These are phyloP conservation scores for Pisolithus orientalis DNA, from an alignment of 768 basidiomycete species.

Conservation along the genomic window DNA sequence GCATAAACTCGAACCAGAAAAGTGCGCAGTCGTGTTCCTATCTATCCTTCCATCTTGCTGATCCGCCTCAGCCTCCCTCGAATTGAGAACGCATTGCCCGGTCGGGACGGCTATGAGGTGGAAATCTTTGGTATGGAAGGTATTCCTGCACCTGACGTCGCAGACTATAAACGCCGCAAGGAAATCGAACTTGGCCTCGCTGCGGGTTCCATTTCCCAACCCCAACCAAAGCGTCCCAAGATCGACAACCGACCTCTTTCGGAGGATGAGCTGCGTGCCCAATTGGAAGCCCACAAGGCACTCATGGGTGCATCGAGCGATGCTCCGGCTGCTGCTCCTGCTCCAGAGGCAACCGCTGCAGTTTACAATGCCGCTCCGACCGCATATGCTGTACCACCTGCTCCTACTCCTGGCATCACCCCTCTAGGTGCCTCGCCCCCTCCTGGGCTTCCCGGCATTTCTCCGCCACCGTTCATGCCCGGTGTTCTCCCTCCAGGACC, in stretches of 20 bases:
- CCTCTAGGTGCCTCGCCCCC: conserved; percentile 32
- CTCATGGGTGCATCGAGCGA: conserved; percentile 69
- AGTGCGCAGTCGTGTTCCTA: conserved; percentile 22
- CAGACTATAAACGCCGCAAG: conserved; percentile 93
- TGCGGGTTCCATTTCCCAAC: conserved; percentile 76
- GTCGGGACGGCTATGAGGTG: conserved; percentile 95
- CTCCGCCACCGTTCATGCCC: conserved; percentile 35
- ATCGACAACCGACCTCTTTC: conserved; percentile 70
- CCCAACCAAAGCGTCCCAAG: conserved; percentile 76
- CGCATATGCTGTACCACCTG: conserved; percentile 48
- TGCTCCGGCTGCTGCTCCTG: conserved; percentile 24
- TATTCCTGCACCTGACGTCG: conserved; percentile 88
- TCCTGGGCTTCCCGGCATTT: conserved; percentile 38
- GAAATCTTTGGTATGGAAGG: conserved; percentile 99
- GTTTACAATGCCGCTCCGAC: conserved; percentile 75
- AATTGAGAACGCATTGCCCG: conserved; percentile 93
- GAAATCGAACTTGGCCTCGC: conserved; percentile 88
- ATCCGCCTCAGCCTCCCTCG: conserved; percentile 53
- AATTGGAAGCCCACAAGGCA: conserved; percentile 84
- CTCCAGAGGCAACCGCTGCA: conserved; percentile 41
- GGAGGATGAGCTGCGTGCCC: conserved; percentile 78
- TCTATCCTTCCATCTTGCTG: conserved; percentile 7
- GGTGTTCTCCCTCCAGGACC: conserved; percentile 33
- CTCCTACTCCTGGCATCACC: conserved; percentile 21
- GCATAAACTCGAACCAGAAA: conserved; percentile 96